These are phyloP conservation scores for Knufia fluminis DNA, from an alignment of 2,329 filamentous ascomycete genomes.

Conservation along the genomic window DNA sequence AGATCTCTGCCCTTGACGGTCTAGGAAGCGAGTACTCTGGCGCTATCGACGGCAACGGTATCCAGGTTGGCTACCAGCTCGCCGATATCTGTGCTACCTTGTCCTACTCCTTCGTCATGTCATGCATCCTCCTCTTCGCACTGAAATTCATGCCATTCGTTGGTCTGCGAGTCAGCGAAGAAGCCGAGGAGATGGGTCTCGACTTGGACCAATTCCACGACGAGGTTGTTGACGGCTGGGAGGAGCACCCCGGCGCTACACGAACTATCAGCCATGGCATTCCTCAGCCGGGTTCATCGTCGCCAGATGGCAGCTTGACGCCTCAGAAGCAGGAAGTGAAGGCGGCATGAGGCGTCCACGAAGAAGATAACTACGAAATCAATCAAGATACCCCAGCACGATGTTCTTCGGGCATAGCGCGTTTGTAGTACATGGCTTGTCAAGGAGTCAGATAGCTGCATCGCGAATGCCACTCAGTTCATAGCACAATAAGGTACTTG, in stretches of 20 bases:
- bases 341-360: not conserved
- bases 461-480: too few species aligned
- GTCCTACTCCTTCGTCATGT: constrained; percentile 45
- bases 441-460: too few species aligned
- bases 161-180: constrained; percentile 45
- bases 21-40: constrained; percentile 33
- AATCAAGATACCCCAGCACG: not conserved
- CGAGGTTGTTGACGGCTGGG: constrained; percentile 47
- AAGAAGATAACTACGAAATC: not conserved
- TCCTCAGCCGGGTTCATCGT: not conserved
- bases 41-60: constrained; percentile 47
- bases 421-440: too few species aligned
- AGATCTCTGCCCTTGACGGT: constrained; percentile 40
- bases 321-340: not conserved
- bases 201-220: constrained; percentile 49
- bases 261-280: not conserved
- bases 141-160: constrained; percentile 43
- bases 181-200: constrained; percentile 47
- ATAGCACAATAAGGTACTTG: too few species aligned
- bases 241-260: not conserved
- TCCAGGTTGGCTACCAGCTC: constrained; percentile 48
- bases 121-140: constrained; percentile 42
- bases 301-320: constrained; percentile 3
- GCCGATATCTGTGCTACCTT: constrained; percentile 48
- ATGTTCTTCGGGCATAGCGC: not conserved